Evolutionary conservation across 305 asterid species (phyloP).

Genomic region (Solanum hybrid): DNA sequence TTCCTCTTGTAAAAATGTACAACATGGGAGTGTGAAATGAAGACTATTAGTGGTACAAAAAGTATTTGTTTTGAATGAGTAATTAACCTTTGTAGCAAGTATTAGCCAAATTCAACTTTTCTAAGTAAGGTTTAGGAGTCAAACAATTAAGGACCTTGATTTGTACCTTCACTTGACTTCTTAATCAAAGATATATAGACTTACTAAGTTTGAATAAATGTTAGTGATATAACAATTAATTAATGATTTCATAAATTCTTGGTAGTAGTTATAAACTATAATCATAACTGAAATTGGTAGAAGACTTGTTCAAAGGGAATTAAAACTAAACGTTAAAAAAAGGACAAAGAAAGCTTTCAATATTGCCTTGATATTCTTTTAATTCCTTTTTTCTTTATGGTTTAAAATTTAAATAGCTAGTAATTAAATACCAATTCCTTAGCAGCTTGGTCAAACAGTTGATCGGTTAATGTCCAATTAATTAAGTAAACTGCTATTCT

Average conservation of each 20-base stretch:
- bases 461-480: neutral
- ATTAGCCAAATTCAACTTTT: neutral
- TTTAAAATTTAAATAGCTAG: neutral
- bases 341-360: neutral
- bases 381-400: neutral
- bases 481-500: neutral
- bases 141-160: neutral
- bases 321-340: neutral
- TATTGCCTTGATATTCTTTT: neutral
- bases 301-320: neutral
- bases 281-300: neutral
- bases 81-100: neutral
- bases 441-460: neutral
- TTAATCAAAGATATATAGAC: neutral
- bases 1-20: neutral
- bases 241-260: neutral
- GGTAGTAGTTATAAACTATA: neutral
- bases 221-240: neutral
- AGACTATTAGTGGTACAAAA: neutral
- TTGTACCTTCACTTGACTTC: neutral
- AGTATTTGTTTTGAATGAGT: neutral
- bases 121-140: neutral
- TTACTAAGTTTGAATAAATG: neutral
- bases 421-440: neutral
- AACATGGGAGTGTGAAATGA: neutral